phyloP scores from a whole-genome alignment of 2,329 filamentous ascomycete genomes.

The Sporothrix brunneoviolacea region DNA sequence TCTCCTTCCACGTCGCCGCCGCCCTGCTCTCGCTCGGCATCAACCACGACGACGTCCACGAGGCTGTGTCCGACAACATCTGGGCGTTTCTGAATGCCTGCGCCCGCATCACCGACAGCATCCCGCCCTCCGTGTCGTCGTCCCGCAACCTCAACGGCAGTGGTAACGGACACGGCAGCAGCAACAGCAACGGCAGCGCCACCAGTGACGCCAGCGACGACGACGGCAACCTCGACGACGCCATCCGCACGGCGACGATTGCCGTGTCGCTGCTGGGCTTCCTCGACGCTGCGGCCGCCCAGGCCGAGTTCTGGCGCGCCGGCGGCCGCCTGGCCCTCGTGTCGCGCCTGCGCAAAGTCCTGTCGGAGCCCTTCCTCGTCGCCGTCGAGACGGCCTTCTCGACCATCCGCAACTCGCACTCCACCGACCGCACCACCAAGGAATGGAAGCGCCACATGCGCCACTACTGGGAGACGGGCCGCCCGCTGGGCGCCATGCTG shows the following conservation, averaged over 20 bases:
- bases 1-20: slow-evolving; percentile 70
- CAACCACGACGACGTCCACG: slow-evolving; percentile 62
- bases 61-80: slow-evolving; percentile 59
- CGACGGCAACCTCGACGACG: slow-evolving; percentile 58
- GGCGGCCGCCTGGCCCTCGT: slow-evolving; percentile 68
- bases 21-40: slow-evolving; percentile 77
- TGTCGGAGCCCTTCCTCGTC: slow-evolving; percentile 80
- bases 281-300: slow-evolving; percentile 70
- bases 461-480: slow-evolving; percentile 71
- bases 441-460: slow-evolving; percentile 86
- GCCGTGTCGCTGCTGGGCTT: slow-evolving; percentile 86
- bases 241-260: slow-evolving; percentile 65
- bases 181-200: slow-evolving; percentile 23
- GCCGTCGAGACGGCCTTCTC: slow-evolving; percentile 86
- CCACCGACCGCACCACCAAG: slow-evolving; percentile 57
- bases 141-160: slow-evolving; percentile 6
- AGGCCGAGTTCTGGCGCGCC: slow-evolving; percentile 74
- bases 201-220: slow-evolving; percentile 46
- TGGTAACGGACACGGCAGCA: not conserved
- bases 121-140: slow-evolving; percentile 31
- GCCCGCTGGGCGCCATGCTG: slow-evolving; percentile 85
- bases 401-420: slow-evolving; percentile 73
- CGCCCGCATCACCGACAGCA: slow-evolving; percentile 50
- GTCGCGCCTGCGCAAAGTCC: slow-evolving; percentile 60
- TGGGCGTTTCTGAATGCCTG: slow-evolving; percentile 69